phyloP scores from a whole-genome alignment of 805 yeast genomes.

The Ogataea pignaliae region DNA sequence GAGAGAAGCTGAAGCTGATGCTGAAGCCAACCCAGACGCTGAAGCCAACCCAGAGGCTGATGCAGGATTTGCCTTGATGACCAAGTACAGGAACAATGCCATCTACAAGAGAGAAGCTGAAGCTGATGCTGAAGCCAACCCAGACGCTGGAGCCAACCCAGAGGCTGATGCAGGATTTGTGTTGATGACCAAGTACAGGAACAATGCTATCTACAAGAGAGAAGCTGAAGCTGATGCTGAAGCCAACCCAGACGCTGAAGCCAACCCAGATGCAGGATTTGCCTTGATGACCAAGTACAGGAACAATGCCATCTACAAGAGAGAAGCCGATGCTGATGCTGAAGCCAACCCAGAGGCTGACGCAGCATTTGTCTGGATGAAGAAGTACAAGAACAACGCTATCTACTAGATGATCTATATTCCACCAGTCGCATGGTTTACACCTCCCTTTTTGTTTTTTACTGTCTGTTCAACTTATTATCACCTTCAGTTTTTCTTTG shows the following conservation, averaged over 20 bases:
- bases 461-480: no score
- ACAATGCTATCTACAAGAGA: slow-evolving; percentile 22
- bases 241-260: slow-evolving; percentile 12
- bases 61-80: slow-evolving; percentile 4
- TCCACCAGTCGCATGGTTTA: no score
- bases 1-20: slow-evolving; percentile 29
- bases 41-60: slow-evolving; percentile 18
- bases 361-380: slow-evolving; percentile 4
- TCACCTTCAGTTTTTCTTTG: no score
- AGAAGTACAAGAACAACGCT: slow-evolving; percentile 6
- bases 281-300: slow-evolving; percentile 3
- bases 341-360: slow-evolving; percentile 16
- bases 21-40: slow-evolving; percentile 17
- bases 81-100: slow-evolving; percentile 5
- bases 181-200: slow-evolving; percentile 6
- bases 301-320: slow-evolving; percentile 18
- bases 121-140: slow-evolving; percentile 11
- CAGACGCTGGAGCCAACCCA: slow-evolving; percentile 4
- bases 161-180: slow-evolving; percentile 5
- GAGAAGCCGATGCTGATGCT: slow-evolving; percentile 29
- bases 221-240: slow-evolving; percentile 29
- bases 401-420: neutral
- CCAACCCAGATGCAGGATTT: slow-evolving; percentile 11
- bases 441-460: no score
- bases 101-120: slow-evolving; percentile 16